Conservation (phyloP, 2,329 filamentous ascomycete genomes). For the Chaetomiaceae sp. region DNA sequence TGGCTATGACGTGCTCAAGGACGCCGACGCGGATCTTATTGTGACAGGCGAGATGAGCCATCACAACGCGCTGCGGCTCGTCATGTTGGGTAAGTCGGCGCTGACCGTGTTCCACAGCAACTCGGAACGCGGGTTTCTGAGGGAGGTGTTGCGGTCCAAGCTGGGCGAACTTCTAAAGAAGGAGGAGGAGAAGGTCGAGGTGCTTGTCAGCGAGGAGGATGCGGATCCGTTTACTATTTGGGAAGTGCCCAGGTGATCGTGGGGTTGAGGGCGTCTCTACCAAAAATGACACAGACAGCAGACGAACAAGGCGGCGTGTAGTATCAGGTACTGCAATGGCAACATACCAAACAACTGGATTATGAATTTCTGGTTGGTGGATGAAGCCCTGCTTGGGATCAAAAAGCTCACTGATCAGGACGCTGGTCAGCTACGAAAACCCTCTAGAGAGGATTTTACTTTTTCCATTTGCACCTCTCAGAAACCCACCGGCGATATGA, state of each 20-base stretch:
- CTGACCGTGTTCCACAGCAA: slow-evolving; percentile 90
- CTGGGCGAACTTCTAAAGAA: slow-evolving; percentile 53
- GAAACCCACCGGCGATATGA: too few relatives aligned
- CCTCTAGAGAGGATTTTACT: too few relatives aligned
- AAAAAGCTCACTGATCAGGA: too few relatives aligned
- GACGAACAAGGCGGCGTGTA: neutral
- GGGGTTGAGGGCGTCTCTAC: too few relatives aligned
- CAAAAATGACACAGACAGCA: too few relatives aligned
- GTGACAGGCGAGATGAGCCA: slow-evolving; percentile 93
- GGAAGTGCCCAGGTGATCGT: slow-evolving; percentile 32
- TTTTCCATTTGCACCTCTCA: too few relatives aligned
- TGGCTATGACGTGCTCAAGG: slow-evolving; percentile 69
- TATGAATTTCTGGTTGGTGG: too few relatives aligned
- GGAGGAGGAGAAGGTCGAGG: slow-evolving; percentile 46
- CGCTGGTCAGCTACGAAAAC: too few relatives aligned
- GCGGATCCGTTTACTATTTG: slow-evolving; percentile 83
- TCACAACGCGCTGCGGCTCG: slow-evolving; percentile 81
- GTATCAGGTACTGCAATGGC: too few relatives aligned
- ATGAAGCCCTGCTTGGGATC: too few relatives aligned
- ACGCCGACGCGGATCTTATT: slow-evolving; percentile 66
- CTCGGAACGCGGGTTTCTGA: slow-evolving; percentile 78
- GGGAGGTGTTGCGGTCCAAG: slow-evolving; percentile 60
- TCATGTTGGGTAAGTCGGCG: slow-evolving; percentile 75
- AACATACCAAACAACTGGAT: too few relatives aligned
- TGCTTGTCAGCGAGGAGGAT: slow-evolving; percentile 73